phyloP scores from a whole-genome alignment of 129 eudicot genomes.

The Scalesia atractyloides region DNA sequence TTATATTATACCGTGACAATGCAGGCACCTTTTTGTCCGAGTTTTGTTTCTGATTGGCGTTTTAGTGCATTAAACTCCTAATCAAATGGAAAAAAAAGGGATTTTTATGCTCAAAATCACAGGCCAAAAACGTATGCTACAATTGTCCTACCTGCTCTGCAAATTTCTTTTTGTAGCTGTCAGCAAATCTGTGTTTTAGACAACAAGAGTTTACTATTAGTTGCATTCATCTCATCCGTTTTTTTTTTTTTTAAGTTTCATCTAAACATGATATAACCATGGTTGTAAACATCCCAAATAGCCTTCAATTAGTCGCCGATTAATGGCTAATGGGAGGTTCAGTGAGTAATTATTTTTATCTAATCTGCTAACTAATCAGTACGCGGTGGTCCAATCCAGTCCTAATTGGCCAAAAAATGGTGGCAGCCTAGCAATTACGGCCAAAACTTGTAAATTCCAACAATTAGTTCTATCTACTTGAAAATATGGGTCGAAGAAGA shows the following conservation, averaged over 20 bases:
- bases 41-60: constrained; percentile 53
- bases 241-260: neutral
- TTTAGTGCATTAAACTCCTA: constrained; percentile 76
- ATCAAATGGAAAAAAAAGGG: constrained; percentile 17
- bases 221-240: neutral
- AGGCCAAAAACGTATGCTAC: neutral
- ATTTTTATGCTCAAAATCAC: constrained; percentile 6
- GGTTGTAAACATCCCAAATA: too few relatives aligned
- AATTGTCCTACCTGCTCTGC: constrained; percentile 66
- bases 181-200: constrained; percentile 58
- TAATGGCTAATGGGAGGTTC: too few relatives aligned
- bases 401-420: too few relatives aligned
- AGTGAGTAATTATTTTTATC: too few relatives aligned
- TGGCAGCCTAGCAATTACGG: too few relatives aligned
- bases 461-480: too few relatives aligned
- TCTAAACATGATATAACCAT: neutral
- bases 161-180: constrained; percentile 65
- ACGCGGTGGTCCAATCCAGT: too few relatives aligned
- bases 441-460: too few relatives aligned
- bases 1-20: constrained; percentile 61
- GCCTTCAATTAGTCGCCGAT: too few relatives aligned
- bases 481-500: too few relatives aligned
- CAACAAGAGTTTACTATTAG: constrained; percentile 21
- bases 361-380: too few relatives aligned
- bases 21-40: constrained; percentile 61